Evolutionary conservation across 192 early-diverging fungal genomes (phyloP).

Genomic region (Coemansia umbellata): DNA sequence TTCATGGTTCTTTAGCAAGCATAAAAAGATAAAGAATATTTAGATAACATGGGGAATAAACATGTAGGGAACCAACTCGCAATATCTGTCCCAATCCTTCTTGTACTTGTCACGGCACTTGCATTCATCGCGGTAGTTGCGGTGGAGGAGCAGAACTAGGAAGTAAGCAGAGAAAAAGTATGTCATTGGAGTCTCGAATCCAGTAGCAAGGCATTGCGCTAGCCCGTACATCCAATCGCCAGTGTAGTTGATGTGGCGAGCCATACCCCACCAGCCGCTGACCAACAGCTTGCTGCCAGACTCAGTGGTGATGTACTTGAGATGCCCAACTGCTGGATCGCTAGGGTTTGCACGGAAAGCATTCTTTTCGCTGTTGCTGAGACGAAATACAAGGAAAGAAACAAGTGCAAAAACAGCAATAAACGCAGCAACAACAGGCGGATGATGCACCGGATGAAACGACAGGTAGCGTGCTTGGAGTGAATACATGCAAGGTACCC

Average conservation of each 20-base stretch:
- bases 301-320: slow-evolving; percentile 83
- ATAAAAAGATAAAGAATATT: no score
- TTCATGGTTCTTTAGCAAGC: neutral
- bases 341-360: slow-evolving; percentile 73
- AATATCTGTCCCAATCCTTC: slow-evolving; percentile 89
- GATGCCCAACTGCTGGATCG: slow-evolving; percentile 59
- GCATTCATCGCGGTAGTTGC: slow-evolving; percentile 82
- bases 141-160: slow-evolving; percentile 83
- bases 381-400: slow-evolving; percentile 84
- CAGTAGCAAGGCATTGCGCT: slow-evolving; percentile 85
- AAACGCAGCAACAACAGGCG: slow-evolving; percentile 34
- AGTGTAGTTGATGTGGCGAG: slow-evolving; percentile 93
- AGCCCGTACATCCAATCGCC: slow-evolving; percentile 94
- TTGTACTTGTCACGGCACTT: slow-evolving; percentile 92
- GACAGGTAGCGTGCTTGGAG: slow-evolving; percentile 87
- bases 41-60: slow-evolving; percentile 79
- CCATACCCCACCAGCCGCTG: slow-evolving; percentile 92
- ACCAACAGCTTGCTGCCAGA: slow-evolving; percentile 75
- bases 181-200: slow-evolving; percentile 73
- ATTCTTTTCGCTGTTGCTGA: slow-evolving; percentile 89
- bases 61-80: slow-evolving; percentile 70
- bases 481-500: slow-evolving; percentile 89
- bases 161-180: slow-evolving; percentile 97
- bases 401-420: slow-evolving; percentile 48
- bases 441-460: slow-evolving; percentile 62